A percentile compares a stretch with the other conserved stretches of the same genome.
phyloP scores from a whole-genome alignment of 352 stramenopile genomes.

The Phytophthora sp. region DNA sequence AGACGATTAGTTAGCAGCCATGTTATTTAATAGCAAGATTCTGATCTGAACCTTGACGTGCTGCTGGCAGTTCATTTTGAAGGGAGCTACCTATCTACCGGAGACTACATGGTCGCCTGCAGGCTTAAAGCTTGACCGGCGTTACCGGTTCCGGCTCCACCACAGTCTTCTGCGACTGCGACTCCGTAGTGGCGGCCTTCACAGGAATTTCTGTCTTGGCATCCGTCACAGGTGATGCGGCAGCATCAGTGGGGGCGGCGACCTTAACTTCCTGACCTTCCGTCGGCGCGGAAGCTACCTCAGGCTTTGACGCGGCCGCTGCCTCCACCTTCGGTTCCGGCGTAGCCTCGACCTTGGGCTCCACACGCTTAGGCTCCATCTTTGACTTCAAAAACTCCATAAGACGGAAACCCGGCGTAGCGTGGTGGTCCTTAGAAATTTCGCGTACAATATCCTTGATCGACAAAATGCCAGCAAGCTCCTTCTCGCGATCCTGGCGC shows the following conservation, averaged over 20 bases:
- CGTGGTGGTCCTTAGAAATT: slow-evolving; percentile 82
- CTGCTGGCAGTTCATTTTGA: slow-evolving; percentile 11
- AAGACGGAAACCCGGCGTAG: slow-evolving; percentile 74
- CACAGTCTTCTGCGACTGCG: slow-evolving; percentile 8
- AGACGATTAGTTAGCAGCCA: slow-evolving; percentile 11
- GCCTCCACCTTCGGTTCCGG: slow-evolving; percentile 20
- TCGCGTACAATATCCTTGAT: slow-evolving; percentile 90
- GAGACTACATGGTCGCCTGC: not conserved
- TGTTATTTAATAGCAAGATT: slow-evolving; percentile 34
- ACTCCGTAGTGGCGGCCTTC: slow-evolving; percentile 6
- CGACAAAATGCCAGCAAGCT: slow-evolving; percentile 80
- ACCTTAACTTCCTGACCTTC: slow-evolving; percentile 12
- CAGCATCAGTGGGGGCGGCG: slow-evolving; percentile 3
- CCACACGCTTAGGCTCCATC: slow-evolving; percentile 57
- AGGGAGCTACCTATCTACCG: slow-evolving; percentile 11
- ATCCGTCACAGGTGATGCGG: slow-evolving; percentile 2
- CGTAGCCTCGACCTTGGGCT: slow-evolving; percentile 28
- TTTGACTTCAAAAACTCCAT: slow-evolving; percentile 90
- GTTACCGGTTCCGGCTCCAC: slow-evolving; percentile 13
- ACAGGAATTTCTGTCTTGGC: slow-evolving; percentile 1
- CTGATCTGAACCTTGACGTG: slow-evolving; percentile 24
- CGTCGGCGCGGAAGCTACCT: slow-evolving; percentile 8
- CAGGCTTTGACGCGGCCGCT: slow-evolving; percentile 10
- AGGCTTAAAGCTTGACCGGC: slow-evolving; percentile 16
- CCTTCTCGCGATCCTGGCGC: slow-evolving; percentile 79